Evolutionary conservation across 2,329 filamentous ascomycete genomes (phyloP).

Genomic region (Coniochaeta sp.): DNA sequence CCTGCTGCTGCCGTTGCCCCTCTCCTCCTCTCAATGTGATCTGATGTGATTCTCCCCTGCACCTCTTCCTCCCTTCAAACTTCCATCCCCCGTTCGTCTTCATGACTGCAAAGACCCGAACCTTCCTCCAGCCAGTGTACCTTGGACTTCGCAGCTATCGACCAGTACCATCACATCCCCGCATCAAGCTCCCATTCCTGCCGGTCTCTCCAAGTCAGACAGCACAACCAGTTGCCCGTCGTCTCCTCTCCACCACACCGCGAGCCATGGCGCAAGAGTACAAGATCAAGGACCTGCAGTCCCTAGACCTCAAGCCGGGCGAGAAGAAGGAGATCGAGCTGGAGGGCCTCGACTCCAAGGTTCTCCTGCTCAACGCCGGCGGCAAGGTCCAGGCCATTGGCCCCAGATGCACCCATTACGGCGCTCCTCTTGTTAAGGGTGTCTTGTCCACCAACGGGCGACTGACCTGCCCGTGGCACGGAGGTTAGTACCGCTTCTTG

Average conservation of each 20-base stretch:
- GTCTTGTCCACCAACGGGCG: slow-evolving; percentile 76
- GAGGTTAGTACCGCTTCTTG: slow-evolving; percentile 46
- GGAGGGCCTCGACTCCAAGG: slow-evolving; percentile 83
- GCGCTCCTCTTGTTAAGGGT: slow-evolving; percentile 81
- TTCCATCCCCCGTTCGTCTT: background rate
- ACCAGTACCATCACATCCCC: background rate
- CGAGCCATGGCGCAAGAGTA: slow-evolving; percentile 50
- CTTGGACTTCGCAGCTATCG: background rate
- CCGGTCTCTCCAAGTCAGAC: background rate
- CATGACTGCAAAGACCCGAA: background rate
- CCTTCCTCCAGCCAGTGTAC: background rate
- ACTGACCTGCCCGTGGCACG: slow-evolving; percentile 93
- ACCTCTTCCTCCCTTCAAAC: background rate
- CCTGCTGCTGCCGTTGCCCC: too few species aligned
- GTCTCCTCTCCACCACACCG: slow-evolving; percentile 11
- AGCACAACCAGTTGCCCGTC: background rate
- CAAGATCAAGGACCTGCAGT: slow-evolving; percentile 70
- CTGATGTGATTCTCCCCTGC: too few species aligned
- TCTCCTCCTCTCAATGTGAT: too few species aligned
- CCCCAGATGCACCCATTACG: slow-evolving; percentile 84
- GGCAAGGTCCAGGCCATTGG: slow-evolving; percentile 74
- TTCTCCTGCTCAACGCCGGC: slow-evolving; percentile 74
- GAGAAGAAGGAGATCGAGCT: slow-evolving; percentile 88
- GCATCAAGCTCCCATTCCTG: background rate
- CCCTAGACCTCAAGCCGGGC: slow-evolving; percentile 67